Evolutionary conservation across 2,329 filamentous ascomycete genomes (phyloP).

Genomic region (Fusarium tuaranense): DNA sequence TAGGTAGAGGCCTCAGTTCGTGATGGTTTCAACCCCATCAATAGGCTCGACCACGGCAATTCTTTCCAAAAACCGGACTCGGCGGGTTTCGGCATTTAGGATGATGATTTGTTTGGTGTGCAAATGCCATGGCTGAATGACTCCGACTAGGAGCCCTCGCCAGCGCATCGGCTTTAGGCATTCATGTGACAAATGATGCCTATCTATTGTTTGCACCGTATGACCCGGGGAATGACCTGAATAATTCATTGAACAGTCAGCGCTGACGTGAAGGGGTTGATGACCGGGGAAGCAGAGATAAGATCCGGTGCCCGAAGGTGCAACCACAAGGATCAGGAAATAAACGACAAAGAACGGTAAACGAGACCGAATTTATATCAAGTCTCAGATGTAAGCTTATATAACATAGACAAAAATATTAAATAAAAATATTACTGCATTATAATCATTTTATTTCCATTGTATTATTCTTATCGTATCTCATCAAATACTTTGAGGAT

Average conservation of each 20-base stretch:
- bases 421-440: not conserved
- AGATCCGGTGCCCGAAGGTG: not conserved
- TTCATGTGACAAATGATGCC: not conserved
- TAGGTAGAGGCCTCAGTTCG: not conserved
- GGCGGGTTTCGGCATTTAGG: not conserved
- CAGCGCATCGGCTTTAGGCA: not conserved
- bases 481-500: not conserved
- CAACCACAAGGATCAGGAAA: not conserved
- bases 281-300: not conserved
- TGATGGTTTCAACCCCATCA: not conserved
- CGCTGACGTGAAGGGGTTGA: not conserved
- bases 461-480: not conserved
- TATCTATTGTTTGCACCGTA: not conserved
- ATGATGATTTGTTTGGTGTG: not conserved
- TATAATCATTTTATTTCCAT: too few relatives aligned
- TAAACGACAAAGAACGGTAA: not conserved
- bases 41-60: not conserved
- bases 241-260: not conserved
- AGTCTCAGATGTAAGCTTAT: not conserved
- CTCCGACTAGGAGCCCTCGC: not conserved
- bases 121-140: not conserved
- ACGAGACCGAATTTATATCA: rapidly evolving
- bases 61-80: not conserved
- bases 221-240: not conserved
- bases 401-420: not conserved